Evolutionary conservation across 495 filamentous ascomycete genomes (phyloP), one percentile per base, ranked within the genome.

Genomic region (Hyaloscypha hepaticicola): DNA sequence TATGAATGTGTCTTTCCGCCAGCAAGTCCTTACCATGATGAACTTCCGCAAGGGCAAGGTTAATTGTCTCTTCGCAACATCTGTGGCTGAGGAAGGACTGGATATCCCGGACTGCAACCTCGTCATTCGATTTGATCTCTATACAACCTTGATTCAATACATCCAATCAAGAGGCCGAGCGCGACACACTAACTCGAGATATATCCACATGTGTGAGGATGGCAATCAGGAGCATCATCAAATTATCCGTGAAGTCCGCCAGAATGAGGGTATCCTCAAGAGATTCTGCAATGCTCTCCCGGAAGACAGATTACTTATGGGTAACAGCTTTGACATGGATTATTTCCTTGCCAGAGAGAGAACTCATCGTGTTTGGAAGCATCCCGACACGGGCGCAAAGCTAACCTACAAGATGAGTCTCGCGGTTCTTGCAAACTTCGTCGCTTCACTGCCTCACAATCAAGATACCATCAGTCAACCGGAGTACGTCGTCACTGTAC

Each of bases 51-150:
- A 83, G 55, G 91, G 93, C 24, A 85, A 88, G 19, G 64, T 96
- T 16, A 98, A 98, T 71, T 97, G 94, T 70, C 78, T 99, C 57
- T 88, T 97, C 73, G 88, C 92, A 38, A 97, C 95, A 4, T 93
- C 91, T 1, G 90, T 97, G 4, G 95, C 90, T 2, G 95, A 99
- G 74, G 95, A 99, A 75, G 95, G 95, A 5, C 84, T 99, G 33
- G 95, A 99, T 76, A 93, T 98, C 51, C 93, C 94, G 0, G 92
- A 96, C 68, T 99, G 95, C 80, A 97, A 96, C 68, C 75, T 96
- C 16, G 85, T 99, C 25, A 84, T 99, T 56, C 83, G 88, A 24
- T 99, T 97, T 71, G 89, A 97, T 73, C 82, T 97, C n/a, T 96
- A 93, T 74, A 74, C 83, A 11, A 97, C 95, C 0, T 79, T 97